A percentile compares a stretch with the other conserved stretches of the same genome.
These are phyloP conservation scores for Podospora anserina DNA, from an alignment of 495 filamentous ascomycete species.

Conservation along the genomic window DNA sequence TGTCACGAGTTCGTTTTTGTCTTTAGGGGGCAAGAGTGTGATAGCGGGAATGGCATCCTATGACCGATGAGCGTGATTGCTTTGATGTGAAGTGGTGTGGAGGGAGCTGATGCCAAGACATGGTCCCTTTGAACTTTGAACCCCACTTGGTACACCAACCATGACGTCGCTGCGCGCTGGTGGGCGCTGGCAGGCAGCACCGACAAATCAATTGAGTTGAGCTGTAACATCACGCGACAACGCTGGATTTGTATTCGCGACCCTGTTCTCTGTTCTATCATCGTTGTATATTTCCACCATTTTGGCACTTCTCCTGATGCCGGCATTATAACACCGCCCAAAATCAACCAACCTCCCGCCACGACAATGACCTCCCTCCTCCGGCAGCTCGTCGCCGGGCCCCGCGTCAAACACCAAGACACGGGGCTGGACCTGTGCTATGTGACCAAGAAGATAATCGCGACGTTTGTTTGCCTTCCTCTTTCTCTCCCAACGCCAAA, in stretches of 20 bases:
- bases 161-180: not conserved
- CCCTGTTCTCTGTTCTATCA: not conserved
- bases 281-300: not conserved
- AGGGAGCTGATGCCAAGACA: not conserved
- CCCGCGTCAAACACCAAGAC: constrained; percentile 76
- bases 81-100: not conserved
- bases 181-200: not conserved
- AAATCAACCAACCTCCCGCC: too few species aligned
- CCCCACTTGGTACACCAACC: not conserved
- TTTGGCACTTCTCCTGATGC: not conserved
- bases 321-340: not conserved
- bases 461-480: constrained; percentile 47
- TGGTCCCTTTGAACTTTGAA: not conserved
- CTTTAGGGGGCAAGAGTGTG: not conserved
- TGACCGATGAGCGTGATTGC: not conserved
- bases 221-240: not conserved
- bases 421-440: constrained; percentile 93
- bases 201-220: not conserved
- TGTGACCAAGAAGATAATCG: constrained; percentile 74
- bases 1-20: not conserved
- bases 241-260: too few species aligned
- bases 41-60: not conserved
- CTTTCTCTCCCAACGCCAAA: not conserved
- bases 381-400: constrained; percentile 65
- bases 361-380: constrained; percentile 50